A percentile compares a stretch with the other conserved stretches of the same genome.
phyloP scores from a whole-genome alignment of 2,329 filamentous ascomycete species.

The Juglanconis juglandina region DNA sequence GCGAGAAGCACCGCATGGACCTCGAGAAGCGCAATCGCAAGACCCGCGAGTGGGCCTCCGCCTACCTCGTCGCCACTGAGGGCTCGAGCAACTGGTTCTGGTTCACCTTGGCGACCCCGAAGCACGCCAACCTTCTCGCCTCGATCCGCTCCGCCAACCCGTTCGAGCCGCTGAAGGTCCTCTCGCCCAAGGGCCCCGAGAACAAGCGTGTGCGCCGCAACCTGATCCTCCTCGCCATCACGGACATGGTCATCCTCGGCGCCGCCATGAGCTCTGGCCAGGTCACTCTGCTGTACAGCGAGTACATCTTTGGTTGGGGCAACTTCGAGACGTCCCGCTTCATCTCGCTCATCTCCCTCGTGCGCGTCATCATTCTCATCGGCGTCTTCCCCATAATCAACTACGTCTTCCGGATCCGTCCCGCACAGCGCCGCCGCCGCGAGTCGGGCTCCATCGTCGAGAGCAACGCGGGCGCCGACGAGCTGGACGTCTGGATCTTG shows the following conservation, averaged over 20 bases:
- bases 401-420: constrained; percentile 63
- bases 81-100: constrained; percentile 6
- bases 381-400: constrained; percentile 73
- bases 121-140: constrained; percentile 28
- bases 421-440: constrained; percentile 41
- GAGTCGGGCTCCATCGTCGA: constrained; percentile 38
- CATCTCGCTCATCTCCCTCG: constrained; percentile 73
- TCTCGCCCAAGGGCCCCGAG: constrained; percentile 68
- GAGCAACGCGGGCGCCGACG: constrained; percentile 67
- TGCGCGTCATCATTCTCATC: constrained; percentile 73
- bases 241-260: constrained; percentile 80
- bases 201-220: constrained; percentile 69
- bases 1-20: constrained; percentile 59
- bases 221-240: constrained; percentile 72
- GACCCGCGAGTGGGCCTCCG: constrained; percentile 15
- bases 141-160: constrained; percentile 57
- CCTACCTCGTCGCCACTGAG: constrained; percentile 19
- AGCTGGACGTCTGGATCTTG: constrained; percentile 73
- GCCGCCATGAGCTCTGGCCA: constrained; percentile 76
- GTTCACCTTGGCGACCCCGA: constrained; percentile 10
- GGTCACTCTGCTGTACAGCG: constrained; percentile 81
- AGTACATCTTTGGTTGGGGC: constrained; percentile 77
- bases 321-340: constrained; percentile 77
- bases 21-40: constrained; percentile 35
- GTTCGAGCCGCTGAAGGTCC: constrained; percentile 71